Evolutionary conservation across 2,329 filamentous ascomycete genomes (phyloP).

Genomic region (Penicillium olsonii): DNA sequence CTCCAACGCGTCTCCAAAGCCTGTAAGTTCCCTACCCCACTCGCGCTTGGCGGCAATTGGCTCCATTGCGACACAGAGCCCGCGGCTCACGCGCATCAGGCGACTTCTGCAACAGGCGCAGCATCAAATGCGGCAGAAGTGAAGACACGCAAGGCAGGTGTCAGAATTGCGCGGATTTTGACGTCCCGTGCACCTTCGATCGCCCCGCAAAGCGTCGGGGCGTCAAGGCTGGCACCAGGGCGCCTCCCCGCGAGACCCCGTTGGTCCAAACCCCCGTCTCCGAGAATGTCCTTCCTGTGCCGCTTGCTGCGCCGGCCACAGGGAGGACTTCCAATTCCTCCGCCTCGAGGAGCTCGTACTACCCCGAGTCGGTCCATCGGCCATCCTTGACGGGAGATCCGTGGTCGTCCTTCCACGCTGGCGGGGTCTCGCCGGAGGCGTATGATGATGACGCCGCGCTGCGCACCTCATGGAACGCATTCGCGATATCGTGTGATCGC

Average conservation of each 20-base stretch:
- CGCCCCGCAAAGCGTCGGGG: slow-evolving; percentile 47
- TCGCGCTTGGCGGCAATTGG: slow-evolving; percentile 6
- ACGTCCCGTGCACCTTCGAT: slow-evolving; percentile 51
- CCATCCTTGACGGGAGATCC: slow-evolving; percentile 19
- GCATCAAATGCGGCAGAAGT: slow-evolving; percentile 47
- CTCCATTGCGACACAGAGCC: slow-evolving; percentile 6
- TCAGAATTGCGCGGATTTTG: slow-evolving; percentile 55
- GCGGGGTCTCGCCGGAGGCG: slow-evolving; percentile 17
- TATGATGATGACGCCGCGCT: slow-evolving; percentile 25
- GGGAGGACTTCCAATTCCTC: slow-evolving; percentile 18
- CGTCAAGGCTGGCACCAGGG: slow-evolving; percentile 25
- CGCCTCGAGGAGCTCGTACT: slow-evolving; percentile 18
- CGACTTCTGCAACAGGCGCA: slow-evolving; percentile 54
- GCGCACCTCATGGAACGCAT: slow-evolving; percentile 44
- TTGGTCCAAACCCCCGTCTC: neutral
- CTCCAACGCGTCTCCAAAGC: slow-evolving; percentile 30
- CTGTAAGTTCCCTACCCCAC: slow-evolving; percentile 23
- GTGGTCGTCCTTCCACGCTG: slow-evolving; percentile 20
- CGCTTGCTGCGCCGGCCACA: slow-evolving; percentile 2
- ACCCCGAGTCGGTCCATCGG: slow-evolving; percentile 15
- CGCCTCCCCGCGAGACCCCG: slow-evolving; percentile 11
- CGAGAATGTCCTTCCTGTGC: slow-evolving; percentile 2
- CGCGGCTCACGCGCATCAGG: slow-evolving; percentile 22
- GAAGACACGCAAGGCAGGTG: slow-evolving; percentile 42
- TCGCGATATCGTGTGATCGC: slow-evolving; percentile 41